These are phyloP conservation scores for Backusella circina DNA, from an alignment of 192 early-diverging fungal species.

Conservation along the genomic window DNA sequence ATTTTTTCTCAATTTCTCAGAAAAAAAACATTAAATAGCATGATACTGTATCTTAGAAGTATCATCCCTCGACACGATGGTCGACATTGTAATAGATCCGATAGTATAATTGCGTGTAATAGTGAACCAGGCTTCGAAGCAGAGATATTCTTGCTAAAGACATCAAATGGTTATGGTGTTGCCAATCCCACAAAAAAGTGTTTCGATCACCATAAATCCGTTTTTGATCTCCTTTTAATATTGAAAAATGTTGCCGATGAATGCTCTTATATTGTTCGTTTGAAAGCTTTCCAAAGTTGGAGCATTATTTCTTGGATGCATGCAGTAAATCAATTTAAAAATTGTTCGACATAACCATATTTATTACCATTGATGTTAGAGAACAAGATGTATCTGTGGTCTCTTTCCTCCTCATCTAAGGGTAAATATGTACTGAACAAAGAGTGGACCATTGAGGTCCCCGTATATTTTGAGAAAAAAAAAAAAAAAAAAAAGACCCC, in stretches of 20 bases:
- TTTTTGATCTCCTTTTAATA: too few relatives aligned
- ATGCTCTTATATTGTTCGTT: neutral
- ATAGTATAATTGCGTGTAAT: neutral
- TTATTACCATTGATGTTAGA: neutral
- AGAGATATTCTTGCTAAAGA: neutral
- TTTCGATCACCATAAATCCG: too few relatives aligned
- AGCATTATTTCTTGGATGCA: neutral
- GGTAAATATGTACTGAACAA: too few relatives aligned
- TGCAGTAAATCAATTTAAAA: neutral
- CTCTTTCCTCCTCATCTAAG: neutral
- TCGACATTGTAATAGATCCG: neutral
- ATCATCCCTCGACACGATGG: neutral
- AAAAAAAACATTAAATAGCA: neutral
- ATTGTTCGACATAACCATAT: neutral
- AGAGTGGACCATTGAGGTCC: too few relatives aligned
- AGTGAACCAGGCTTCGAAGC: neutral
- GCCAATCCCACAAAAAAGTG: neutral
- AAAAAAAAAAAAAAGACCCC: too few relatives aligned
- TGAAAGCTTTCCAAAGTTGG: neutral
- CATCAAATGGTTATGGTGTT: neutral
- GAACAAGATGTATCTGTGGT: neutral
- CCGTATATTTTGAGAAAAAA: too few relatives aligned
- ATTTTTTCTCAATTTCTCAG: too few relatives aligned
- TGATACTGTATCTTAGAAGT: neutral
- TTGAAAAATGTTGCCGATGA: neutral